phyloP scores from a whole-genome alignment of 352 stramenopile genomes.

The Pythium grandisporangium region DNA sequence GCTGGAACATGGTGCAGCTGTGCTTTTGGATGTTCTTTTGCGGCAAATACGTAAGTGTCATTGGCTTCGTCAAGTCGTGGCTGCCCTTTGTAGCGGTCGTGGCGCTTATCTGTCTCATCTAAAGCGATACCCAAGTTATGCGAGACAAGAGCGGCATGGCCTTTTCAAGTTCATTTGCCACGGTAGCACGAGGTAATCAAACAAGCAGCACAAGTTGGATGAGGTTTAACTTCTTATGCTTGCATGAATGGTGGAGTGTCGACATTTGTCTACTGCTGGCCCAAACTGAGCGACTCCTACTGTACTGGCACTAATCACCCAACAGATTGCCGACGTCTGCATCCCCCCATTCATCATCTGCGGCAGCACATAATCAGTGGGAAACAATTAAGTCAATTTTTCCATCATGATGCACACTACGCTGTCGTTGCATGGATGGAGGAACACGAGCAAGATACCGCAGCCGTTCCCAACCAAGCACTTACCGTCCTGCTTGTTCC shows the following conservation, averaged over 20 bases:
- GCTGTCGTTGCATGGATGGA: too few species aligned
- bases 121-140: too few species aligned
- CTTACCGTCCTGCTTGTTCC: constrained; percentile 50
- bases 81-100: constrained; percentile 18
- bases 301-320: constrained; percentile 26
- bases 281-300: not conserved
- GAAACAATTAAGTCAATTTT: constrained; percentile 3
- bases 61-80: constrained; percentile 30
- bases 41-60: constrained; percentile 37
- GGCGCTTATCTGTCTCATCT: constrained; percentile 11
- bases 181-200: too few species aligned
- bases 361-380: too few species aligned
- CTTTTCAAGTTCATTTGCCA: too few species aligned
- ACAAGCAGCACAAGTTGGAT: too few species aligned
- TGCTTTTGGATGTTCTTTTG: constrained; percentile 79
- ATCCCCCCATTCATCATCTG: constrained; percentile 68
- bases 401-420: constrained; percentile 3
- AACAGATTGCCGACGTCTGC: constrained; percentile 71
- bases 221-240: too few species aligned
- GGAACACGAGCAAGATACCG: too few species aligned
- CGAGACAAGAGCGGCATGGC: too few species aligned
- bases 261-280: constrained; percentile 14
- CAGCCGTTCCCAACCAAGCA: too few species aligned
- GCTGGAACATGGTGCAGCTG: constrained; percentile 76
- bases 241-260: too few species aligned